These are phyloP conservation scores for Cutaneotrichosporon sp. DNA, from an alignment of 1,284 basidiomycete genomes.

Conservation along the genomic window DNA sequence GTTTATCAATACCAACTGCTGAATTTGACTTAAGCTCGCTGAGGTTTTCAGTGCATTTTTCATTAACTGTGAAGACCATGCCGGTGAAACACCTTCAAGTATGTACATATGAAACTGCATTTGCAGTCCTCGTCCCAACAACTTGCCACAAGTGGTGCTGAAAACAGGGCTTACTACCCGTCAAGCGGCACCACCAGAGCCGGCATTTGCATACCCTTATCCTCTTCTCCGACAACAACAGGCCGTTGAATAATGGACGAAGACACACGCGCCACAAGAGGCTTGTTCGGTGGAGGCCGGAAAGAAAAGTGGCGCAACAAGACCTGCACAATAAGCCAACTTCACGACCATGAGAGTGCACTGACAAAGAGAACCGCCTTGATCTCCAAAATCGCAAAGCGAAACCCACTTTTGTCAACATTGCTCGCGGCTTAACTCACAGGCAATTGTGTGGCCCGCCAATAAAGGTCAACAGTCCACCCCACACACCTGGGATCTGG, in stretches of 20 bases:
- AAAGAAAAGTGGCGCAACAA: constrained; percentile 27
- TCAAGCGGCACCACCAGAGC: constrained; percentile 6
- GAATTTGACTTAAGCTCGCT: too few species aligned
- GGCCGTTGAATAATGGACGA: constrained; percentile 10
- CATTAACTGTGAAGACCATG: too few species aligned
- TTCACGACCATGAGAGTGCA: too few species aligned
- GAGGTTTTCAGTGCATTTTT: too few species aligned
- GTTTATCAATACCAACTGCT: too few species aligned
- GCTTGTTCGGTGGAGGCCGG: not conserved
- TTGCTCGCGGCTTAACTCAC: constrained; percentile 10
- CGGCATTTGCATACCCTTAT: constrained; percentile 15
- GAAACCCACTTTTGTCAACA: constrained; percentile 51
- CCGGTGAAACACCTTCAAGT: too few species aligned
- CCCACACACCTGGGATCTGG: constrained; percentile 59
- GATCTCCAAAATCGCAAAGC: constrained; percentile 64
- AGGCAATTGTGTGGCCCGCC: constrained; percentile 64
- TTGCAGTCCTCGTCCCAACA: too few species aligned
- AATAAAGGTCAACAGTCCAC: constrained; percentile 62
- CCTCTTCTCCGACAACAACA: constrained; percentile 10
- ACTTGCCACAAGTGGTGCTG: too few species aligned
- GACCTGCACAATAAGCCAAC: not conserved
- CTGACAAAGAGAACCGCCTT: constrained; percentile 57
- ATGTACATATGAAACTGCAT: too few species aligned
- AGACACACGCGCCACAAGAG: not conserved
- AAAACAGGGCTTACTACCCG: not conserved